Base-by-base conservation (phyloP, 139 green algal species). In the Gonium pectorale region DNA sequence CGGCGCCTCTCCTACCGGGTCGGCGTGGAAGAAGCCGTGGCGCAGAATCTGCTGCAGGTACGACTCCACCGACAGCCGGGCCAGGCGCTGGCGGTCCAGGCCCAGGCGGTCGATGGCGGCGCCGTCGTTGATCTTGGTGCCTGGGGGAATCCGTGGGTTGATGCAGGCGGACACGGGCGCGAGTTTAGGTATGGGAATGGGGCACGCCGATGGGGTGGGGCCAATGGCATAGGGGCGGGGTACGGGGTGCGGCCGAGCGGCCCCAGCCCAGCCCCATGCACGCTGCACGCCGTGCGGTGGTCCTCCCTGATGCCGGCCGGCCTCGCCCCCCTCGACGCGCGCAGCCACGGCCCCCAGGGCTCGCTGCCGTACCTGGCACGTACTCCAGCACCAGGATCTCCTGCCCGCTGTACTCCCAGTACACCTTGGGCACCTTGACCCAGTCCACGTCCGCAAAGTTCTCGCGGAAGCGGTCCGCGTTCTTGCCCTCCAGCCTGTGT, bases 331-430 rank as follows among this genome's bases (percentile, higher is more conserved):
- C 31, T n/a, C n/a, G n/a, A n/a, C n/a, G n/a, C n/a, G n/a, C n/a
- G n/a, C n/a, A n/a, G n/a, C n/a, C n/a, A n/a, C n/a, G n/a, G n/a
- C n/a, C n/a, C n/a, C n/a, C n/a, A n/a, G n/a, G n/a, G n/a, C n/a
- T 27, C 15, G 7, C 41, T 6, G 11, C 49, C 83, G 63, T 26
- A 90, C 96, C 93, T 5, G 97, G 97, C 6, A 86, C 64, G 89
- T 99, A 99, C 93, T 99, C 96, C 92, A 99, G 95, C 59, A 95
- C 95, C 80, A 99, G 90, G 44, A 99, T 92, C 64, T 94, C 78
- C 35, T 93, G 40, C 5, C 91, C 93, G 69, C 90, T 96, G 90
- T 96, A 94, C 81, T 98, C 81, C 96, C 97, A 98, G 85, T 94
- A 94, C 15, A 99, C 93, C 71, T 92, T 88, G 22, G 96, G 97